Evolutionary conservation across 106 monocot species (phyloP), one percentile per base, ranked within the genome.

Genomic region (Dendrobium catenatum): DNA sequence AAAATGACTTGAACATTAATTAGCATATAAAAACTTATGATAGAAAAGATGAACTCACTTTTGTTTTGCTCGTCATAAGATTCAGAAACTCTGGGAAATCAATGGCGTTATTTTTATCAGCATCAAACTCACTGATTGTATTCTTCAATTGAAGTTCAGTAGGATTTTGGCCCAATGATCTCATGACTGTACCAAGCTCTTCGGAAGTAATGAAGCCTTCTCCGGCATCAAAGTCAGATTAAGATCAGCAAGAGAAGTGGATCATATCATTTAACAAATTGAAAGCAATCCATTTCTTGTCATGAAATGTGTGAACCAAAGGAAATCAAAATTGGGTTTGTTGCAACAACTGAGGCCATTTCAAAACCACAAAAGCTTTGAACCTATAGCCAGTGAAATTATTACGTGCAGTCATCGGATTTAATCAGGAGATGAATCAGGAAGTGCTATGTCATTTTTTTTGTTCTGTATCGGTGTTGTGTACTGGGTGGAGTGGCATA

Each of bases 21-120:
- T 26, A 26, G 26, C 26, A 26, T 26, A 26, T 26, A 26, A 26
- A 26, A 26, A 26, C 26, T 26, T 26, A 26, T 3, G 43, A 43
- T 44, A 44, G 58, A 58, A 58, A 4, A 58, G 19, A 58, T 58
- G 20, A 19, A 40, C 78, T 55, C 78, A 78, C 78, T 37, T 78
- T 78, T 55, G 56, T 55, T 56, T 78, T 56, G 22, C 56, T 26
- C 4, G 73, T 43, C 54, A 81, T 81, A 18, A 81, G 41, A 74
- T 81, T 81, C 55, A 81, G 22, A 55, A 81, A 81, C n/a, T 81
- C 81, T 9, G 41, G 22, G 31, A 81, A 81, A 40, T 74, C 73
- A 41, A 81, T 81, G 55, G 72, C 40, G 17, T 74, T 74, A 73
- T 81, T 74, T 27, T 41, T 24, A 74, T 81, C 59, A 42, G 74